Conservation (phyloP, 202 grass and related monocot genomes). For the Panicum hallii region DNA sequence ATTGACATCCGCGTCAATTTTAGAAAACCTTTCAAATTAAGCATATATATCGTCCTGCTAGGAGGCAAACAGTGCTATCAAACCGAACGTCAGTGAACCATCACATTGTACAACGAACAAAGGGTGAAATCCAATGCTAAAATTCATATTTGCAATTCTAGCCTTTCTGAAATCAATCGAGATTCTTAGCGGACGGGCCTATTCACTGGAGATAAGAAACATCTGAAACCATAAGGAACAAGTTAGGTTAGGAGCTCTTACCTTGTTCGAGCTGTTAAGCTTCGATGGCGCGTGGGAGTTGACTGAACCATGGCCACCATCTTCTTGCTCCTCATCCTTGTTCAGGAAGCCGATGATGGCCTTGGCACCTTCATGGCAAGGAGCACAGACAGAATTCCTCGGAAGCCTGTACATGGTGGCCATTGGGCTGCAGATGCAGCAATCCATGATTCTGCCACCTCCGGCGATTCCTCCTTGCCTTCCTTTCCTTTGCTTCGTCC, state of each 20-base stretch:
- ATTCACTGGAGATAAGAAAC: background rate
- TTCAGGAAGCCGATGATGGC: slow-evolving; percentile 67
- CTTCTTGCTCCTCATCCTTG: slow-evolving; percentile 31
- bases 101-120: background rate
- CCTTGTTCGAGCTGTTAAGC: slow-evolving; percentile 46
- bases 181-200: background rate
- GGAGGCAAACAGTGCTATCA: too few species aligned
- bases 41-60: too few species aligned
- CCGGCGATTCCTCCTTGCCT: background rate
- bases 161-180: background rate
- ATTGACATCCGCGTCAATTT: background rate
- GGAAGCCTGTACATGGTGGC: slow-evolving; percentile 74
- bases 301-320: background rate
- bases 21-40: slow-evolving; percentile 28
- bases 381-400: slow-evolving; percentile 72
- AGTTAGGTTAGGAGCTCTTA: slow-evolving; percentile 13
- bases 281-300: slow-evolving; percentile 25
- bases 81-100: background rate
- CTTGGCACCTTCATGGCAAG: slow-evolving; percentile 83
- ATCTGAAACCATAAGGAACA: background rate
- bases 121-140: background rate
- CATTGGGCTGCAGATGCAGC: slow-evolving; percentile 87
- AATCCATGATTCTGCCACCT: slow-evolving; percentile 60
- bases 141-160: background rate
- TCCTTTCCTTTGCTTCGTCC: background rate